Evolutionary conservation across 2,329 filamentous ascomycete genomes (phyloP), one percentile per base, ranked within the genome.

Genomic region (Diaporthe eres): DNA sequence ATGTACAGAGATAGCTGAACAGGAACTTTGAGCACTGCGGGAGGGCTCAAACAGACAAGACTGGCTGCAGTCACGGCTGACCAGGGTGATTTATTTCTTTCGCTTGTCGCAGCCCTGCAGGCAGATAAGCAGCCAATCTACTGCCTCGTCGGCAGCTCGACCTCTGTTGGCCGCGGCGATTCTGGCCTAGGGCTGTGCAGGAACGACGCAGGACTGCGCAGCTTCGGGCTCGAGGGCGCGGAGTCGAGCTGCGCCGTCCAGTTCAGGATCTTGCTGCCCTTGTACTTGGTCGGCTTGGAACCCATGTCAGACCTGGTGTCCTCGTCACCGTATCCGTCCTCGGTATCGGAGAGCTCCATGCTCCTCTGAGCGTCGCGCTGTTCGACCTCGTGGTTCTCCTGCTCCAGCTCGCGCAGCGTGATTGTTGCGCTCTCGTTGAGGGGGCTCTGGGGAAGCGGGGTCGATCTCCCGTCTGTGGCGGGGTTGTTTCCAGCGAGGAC

Each of bases 311-410:
- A 68, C 60, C 57, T 47, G 39, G 47, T 49, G 49, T 72, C 55
- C 5, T 71, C 65, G 37, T 70, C 49, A 9, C 34, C 61, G 39
- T 47, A 67, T 17, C 58, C 74, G 19, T 75, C 74, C 28, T 71
- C 65, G 2, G 65, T 72, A 37, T 75, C 74, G 25, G 74, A 75
- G 13, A 75, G 67, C 13, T 75, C 65, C 74, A 75, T 71, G 4
- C 74, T 67, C 58, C 67, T 60, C 22, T 58, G 44, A 1, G 25
- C 44, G 4, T 75, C 74, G 25, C 74, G 74, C 22, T 75, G 47
- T 39, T 75, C 74, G 34, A 75, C 74, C 28, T 75, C 74, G n/a
- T 55, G 55, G 57, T 75, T 75, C 67, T 75, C 74, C 57, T 63
- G 57, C 74, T 75, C 74, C 47, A 75, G 60, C 47, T 67, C 25